Evolutionary conservation across 768 basidiomycete genomes (phyloP), one percentile per base, ranked within the genome.

Genomic region (Boletus pseudo-olivaceus): DNA sequence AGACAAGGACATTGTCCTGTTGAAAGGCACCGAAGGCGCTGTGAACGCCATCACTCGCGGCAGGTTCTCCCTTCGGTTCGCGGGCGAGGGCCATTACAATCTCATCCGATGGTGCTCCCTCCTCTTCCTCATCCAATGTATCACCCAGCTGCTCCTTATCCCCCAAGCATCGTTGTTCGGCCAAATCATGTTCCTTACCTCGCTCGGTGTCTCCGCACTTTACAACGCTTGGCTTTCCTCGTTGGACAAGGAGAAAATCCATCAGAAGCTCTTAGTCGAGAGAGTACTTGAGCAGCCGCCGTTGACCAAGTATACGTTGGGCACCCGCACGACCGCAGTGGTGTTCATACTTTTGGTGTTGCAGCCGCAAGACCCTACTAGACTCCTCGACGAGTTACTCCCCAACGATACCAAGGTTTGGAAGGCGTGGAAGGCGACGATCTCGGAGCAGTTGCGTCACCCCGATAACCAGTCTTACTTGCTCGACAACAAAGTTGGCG

Each of bases 11-110:
- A 56, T 73, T 8, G 47, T 68, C 9, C 30, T 72, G 2, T 40
- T 73, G 43, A 62, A 34, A 48, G 72, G 72, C 6, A 30, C 56
- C 2, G 72, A 72, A 37, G 46, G 57, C 19, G 64, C 57, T 0
- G 66, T 72, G 15, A 70, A 69, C 27, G 47, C 63, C 9, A 59
- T 73, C 35, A 72, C 67, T 1, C 62, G 61, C 9, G 71, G 68
- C 26, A 42, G 6, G 7, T 62, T 73, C 47, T 38, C 53, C n/a
- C 62, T 73, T 33, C 48, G 60, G 8, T 65, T 67, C 49, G 38
- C 52, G 7, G 56, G 58, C 14, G 35, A 46, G 10, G 12, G 39
- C 4, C 57, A 62, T 2, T 56, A 54, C 52, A 29, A 41, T 10
- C 49, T 47, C 26, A 26, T 70, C 14, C 57, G 63, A 2, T 46